Evolutionary conservation across 2,329 filamentous ascomycete species (phyloP).

Genomic region (Fusarium denticulatum): DNA sequence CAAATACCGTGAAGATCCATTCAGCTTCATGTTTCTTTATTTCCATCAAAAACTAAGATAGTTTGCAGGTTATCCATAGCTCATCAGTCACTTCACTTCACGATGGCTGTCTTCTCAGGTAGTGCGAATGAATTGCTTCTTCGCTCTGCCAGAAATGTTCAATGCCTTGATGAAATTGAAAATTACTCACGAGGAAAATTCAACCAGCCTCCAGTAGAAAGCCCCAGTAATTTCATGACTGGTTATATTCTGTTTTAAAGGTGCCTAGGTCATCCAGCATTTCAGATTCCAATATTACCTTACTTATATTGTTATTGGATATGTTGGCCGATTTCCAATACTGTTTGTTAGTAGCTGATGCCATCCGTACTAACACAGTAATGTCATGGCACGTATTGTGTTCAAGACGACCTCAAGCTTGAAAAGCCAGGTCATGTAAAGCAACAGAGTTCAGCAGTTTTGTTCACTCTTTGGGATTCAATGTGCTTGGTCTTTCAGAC

Average conservation of each 20-base stretch:
- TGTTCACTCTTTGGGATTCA: neutral
- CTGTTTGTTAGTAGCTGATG: neutral
- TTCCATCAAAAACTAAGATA: neutral
- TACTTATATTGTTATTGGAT: neutral
- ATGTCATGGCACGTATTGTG: neutral
- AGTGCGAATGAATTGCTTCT: neutral
- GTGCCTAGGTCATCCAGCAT: neutral
- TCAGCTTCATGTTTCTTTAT: constrained; percentile 1
- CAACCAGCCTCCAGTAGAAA: neutral
- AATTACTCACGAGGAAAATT: neutral
- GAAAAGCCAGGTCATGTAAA: constrained; percentile 2
- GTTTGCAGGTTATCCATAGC: neutral
- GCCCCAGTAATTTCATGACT: neutral
- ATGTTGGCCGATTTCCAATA: neutral
- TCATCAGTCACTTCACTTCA: neutral
- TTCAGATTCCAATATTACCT: neutral
- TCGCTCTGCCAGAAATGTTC: neutral
- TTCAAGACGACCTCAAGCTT: neutral
- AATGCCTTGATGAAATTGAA: neutral
- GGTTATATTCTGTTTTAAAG: neutral
- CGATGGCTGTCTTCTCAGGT: neutral
- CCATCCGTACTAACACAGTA: neutral
- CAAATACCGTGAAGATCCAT: neutral
- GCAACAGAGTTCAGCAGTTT: neutral
- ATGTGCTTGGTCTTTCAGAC: constrained; percentile 8